Base-by-base conservation (phyloP, 2,329 filamentous ascomycete species). In the Biscogniauxia marginata region DNA sequence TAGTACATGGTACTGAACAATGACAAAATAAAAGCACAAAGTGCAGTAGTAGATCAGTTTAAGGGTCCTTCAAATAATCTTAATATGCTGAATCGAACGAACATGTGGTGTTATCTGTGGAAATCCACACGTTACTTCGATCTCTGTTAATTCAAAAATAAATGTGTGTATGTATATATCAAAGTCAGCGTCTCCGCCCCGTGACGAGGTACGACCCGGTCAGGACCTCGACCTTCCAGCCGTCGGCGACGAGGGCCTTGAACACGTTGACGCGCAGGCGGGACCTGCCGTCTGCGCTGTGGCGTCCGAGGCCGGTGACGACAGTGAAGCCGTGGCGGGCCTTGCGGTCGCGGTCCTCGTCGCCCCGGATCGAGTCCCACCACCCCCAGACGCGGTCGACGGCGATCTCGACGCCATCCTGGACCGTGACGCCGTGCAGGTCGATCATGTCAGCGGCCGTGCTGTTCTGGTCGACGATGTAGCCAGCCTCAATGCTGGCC, bases 351-450 rank as follows among this genome's bases (percentile, higher is more conserved):
- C 83, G 83, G 49, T 79, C 78, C 67, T 93, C 88, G 47, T 79
- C 79, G 67, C 92, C 88, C 1, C 89, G 89, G 7, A 91, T 74
- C 0, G 74, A 74, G 18, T 84, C 76, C 93, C 92, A 97, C 93
- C 93, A 98, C 8, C 70, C 70, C 61, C 82, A 79, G 0, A 89
- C 87, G 39, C 80, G 81, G 48, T 86, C 80, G 24, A 83, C 81
- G 1, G 90, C 86, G 61, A 97, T 96, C 3, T 90, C 80, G 24
- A 92, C 85, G 1, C 89, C 93, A 70, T 96, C 90, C 49, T 85
- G 79, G 1, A 97, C 92, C 46, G 81, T 86, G 4, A 96, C 85
- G 5, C 91, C 91, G 70, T 98, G 93, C 22, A 98, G 77, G 71
- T 98, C 93, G 7, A 96, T 77, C 19, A 80, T 76, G 1, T 73